Percentiles rank a stretch among this genome's conserved stretches.
These are phyloP conservation scores for Trypanosoma avium DNA, from an alignment of 208 protist species.

Conservation along the genomic window DNA sequence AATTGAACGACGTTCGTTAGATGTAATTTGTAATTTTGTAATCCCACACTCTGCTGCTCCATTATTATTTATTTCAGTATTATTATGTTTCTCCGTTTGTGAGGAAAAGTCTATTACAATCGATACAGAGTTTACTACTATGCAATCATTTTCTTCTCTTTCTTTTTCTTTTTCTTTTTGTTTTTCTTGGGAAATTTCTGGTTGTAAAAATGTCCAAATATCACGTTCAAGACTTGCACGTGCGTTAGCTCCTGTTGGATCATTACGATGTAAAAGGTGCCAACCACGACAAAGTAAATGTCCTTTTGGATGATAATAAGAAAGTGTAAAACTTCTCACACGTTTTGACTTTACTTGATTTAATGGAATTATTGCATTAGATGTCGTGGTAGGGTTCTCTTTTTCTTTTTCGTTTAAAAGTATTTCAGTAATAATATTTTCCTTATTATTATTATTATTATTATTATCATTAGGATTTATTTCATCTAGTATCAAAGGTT, in stretches of 20 bases:
- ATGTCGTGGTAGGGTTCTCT: not conserved
- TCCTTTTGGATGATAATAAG: slow-evolving; percentile 58
- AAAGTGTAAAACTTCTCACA: slow-evolving; percentile 35
- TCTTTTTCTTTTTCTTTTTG: not conserved
- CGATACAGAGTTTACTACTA: no score
- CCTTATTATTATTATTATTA: no score
- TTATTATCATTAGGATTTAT: no score
- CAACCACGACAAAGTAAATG: slow-evolving; percentile 66
- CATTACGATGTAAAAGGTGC: slow-evolving; percentile 29
- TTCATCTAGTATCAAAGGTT: no score
- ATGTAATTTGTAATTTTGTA: slow-evolving; percentile 29
- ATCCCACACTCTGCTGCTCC: not conserved
- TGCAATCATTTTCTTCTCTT: not conserved
- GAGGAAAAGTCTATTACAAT: no score
- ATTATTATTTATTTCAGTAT: not conserved
- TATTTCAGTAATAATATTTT: no score
- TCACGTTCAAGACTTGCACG: slow-evolving; percentile 45
- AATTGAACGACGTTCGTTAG: slow-evolving; percentile 37
- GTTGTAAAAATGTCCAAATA: slow-evolving; percentile 39
- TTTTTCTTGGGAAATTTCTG: slow-evolving; percentile 20
- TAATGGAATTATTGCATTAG: no score
- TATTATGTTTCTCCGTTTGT: not conserved
- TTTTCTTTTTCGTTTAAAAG: not conserved
- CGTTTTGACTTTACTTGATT: not conserved
- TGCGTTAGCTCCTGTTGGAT: slow-evolving; percentile 20